Percentiles rank a stretch among this genome's conserved stretches.
Evolutionary conservation across 225 moss, liverwort and hornwort genomes (phyloP).

Genomic region (Pleurozium schreberi): DNA sequence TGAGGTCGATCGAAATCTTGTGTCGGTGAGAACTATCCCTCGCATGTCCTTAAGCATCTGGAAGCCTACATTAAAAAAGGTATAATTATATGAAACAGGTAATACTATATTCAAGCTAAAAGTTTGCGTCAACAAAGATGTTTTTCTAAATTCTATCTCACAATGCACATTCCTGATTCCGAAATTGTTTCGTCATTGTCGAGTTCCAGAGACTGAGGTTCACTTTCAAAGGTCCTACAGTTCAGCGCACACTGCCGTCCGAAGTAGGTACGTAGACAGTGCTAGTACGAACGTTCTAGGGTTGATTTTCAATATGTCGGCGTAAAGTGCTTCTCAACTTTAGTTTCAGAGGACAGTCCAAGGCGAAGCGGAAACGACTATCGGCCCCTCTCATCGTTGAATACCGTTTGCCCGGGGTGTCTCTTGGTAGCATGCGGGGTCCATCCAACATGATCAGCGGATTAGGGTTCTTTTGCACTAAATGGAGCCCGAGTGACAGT

Average conservation of each 20-base stretch:
- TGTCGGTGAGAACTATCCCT: neutral
- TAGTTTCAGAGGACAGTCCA: neutral
- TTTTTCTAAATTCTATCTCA: neutral
- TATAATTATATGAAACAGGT: neutral
- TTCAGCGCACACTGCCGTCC: neutral
- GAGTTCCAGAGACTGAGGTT: neutral
- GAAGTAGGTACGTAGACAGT: neutral
- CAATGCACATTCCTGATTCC: neutral
- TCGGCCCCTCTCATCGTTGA: neutral
- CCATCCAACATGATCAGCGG: neutral
- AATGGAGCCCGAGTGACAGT: neutral
- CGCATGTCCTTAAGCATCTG: neutral
- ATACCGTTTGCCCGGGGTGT: fast-evolving
- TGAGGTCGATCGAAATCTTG: neutral
- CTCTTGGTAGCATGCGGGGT: neutral
- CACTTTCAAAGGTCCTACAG: neutral
- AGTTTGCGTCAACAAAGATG: neutral
- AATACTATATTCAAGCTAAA: neutral
- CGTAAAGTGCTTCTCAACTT: fast-evolving
- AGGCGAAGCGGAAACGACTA: neutral
- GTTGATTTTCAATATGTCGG: neutral
- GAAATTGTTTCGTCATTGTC: neutral
- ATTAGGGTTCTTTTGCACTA: neutral
- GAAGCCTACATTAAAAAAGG: no score
- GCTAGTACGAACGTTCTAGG: no score